Percentiles rank a stretch among this genome's conserved stretches.
phyloP scores from a whole-genome alignment of 2,329 filamentous ascomycete genomes.

The Aquanectria penicillioides region DNA sequence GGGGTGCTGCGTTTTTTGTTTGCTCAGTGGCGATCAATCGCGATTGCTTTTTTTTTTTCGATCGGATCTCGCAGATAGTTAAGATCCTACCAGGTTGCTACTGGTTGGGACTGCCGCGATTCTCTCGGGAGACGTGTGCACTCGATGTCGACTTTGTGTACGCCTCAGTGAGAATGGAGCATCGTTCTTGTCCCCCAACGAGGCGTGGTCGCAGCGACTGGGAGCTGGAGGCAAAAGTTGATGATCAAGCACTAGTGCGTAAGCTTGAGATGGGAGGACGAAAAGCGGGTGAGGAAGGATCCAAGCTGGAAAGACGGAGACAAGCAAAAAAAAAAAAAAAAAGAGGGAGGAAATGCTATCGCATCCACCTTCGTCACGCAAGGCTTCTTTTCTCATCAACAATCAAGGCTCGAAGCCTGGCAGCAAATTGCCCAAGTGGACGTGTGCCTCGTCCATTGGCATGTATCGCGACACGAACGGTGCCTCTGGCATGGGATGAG shows the following conservation, averaged over 20 bases:
- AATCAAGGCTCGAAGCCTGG: too few species aligned
- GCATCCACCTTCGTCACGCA: background rate
- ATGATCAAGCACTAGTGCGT: background rate
- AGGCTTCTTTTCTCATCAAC: background rate
- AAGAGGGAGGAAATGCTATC: background rate
- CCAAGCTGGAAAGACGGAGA: background rate
- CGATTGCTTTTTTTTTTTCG: background rate
- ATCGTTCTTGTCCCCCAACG: conserved; percentile 1
- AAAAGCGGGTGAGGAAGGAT: background rate
- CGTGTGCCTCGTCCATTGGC: conserved; percentile 6
- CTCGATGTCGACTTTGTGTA: background rate
- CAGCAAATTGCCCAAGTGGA: background rate
- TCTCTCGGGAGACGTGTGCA: background rate
- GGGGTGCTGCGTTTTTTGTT: conserved; percentile 11
- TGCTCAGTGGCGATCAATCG: conserved; percentile 11
- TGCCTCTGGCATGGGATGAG: conserved; percentile 20
- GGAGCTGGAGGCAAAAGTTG: background rate
- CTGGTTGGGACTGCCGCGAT: too few species aligned
- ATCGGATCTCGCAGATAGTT: conserved; percentile 3
- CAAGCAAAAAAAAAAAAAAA: background rate
- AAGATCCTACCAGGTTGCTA: background rate
- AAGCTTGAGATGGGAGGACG: background rate
- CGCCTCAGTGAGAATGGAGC: conserved; percentile 10
- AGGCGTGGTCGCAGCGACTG: background rate
- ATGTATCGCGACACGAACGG: conserved; percentile 20